Evolutionary conservation across 805 yeast genomes (phyloP).

Genomic region (Teunomyces kruisii): DNA sequence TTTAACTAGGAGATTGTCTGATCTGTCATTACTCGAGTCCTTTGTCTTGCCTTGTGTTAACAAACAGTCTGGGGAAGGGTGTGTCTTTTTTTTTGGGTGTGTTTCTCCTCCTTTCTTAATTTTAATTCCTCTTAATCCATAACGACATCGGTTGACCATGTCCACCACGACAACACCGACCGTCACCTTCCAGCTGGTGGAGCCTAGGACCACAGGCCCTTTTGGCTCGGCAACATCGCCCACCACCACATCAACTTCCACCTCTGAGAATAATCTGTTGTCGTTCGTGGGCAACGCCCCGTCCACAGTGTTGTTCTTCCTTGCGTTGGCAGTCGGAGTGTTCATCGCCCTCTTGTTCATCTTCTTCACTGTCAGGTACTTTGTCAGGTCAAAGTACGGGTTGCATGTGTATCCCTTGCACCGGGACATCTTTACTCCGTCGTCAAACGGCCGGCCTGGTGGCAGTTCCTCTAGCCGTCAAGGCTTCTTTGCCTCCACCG

Average conservation of each 20-base stretch:
- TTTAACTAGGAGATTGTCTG: too few species aligned
- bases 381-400: conserved; percentile 57
- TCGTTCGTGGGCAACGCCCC: conserved; percentile 51
- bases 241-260: background rate
- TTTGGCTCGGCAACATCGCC: background rate
- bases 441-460: conserved; percentile 1
- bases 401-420: conserved; percentile 43
- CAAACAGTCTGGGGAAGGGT: too few species aligned
- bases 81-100: too few species aligned
- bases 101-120: too few species aligned
- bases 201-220: background rate
- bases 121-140: too few species aligned
- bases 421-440: background rate
- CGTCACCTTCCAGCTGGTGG: background rate
- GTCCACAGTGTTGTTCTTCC: conserved; percentile 61
- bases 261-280: background rate
- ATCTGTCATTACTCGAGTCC: too few species aligned
- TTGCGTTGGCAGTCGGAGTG: conserved; percentile 63
- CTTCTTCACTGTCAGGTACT: conserved; percentile 61
- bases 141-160: background rate
- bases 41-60: too few species aligned
- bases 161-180: background rate
- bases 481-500: background rate
- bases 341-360: conserved; percentile 54
- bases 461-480: background rate